Conservation (phyloP, 345 rosid species). For the Brassica carinata region DNA sequence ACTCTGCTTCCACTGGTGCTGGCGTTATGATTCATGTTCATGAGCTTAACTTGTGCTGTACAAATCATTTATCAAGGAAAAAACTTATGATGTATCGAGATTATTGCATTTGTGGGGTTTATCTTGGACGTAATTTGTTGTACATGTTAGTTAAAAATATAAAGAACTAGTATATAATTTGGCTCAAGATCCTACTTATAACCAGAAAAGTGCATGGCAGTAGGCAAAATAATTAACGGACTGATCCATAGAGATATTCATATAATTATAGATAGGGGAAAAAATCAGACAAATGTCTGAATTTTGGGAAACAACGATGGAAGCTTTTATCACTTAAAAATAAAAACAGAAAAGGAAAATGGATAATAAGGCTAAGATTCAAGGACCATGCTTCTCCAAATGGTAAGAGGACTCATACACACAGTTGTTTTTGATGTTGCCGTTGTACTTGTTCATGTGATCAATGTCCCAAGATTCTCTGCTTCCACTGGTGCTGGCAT, state of each 20-base stretch:
- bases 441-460: conserved; percentile 5
- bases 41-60: background rate
- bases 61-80: no score
- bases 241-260: background rate
- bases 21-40: background rate
- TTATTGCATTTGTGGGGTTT: background rate
- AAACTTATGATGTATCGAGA: background rate
- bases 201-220: background rate
- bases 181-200: background rate
- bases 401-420: background rate
- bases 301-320: background rate
- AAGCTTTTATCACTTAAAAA: no score
- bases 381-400: conserved; percentile 11
- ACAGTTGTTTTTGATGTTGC: background rate
- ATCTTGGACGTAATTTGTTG: background rate
- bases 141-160: background rate
- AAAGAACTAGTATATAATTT: background rate
- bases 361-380: background rate
- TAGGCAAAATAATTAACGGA: background rate
- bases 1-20: conserved; percentile 11
- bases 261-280: no score
- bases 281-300: background rate
- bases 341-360: background rate
- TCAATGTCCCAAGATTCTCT: background rate
- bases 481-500: conserved; percentile 8